These are phyloP conservation scores for Davidsoniella australis DNA, from an alignment of 2,329 filamentous ascomycete species.

Conservation along the genomic window DNA sequence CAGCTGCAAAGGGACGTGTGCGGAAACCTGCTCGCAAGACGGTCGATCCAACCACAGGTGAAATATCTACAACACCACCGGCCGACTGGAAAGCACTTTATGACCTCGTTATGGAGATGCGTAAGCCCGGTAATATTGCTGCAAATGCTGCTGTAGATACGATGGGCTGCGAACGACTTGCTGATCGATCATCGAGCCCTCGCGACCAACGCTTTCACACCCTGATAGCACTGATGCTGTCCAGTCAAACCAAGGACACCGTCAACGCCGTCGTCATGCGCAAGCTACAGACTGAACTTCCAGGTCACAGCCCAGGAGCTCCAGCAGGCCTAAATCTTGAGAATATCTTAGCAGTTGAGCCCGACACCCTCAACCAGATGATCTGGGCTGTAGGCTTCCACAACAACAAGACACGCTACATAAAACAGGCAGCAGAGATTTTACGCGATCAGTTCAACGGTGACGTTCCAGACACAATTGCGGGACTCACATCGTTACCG, in stretches of 20 bases:
- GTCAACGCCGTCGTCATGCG: constrained; percentile 73
- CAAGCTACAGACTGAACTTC: constrained; percentile 58
- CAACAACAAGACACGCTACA: constrained; percentile 76
- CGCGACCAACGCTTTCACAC: constrained; percentile 65
- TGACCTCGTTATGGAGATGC: constrained; percentile 60
- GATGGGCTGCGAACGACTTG: constrained; percentile 81
- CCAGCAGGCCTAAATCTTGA: constrained; percentile 49
- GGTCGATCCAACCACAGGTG: too few relatives aligned
- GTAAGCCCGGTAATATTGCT: constrained; percentile 33
- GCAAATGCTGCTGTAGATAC: constrained; percentile 81
- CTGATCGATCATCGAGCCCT: constrained; percentile 31
- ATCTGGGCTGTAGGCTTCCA: constrained; percentile 83
- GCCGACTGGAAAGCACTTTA: constrained; percentile 77
- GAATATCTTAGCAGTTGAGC: constrained; percentile 57
- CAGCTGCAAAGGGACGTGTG: constrained; percentile 14
- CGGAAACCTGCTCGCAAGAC: constrained; percentile 32
- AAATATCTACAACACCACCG: constrained; percentile 33
- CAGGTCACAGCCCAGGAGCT: constrained; percentile 28
- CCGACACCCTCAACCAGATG: constrained; percentile 48
- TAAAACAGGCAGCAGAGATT: constrained; percentile 59
- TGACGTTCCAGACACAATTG: constrained; percentile 67
- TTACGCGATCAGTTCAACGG: constrained; percentile 51
- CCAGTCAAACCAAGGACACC: constrained; percentile 84
- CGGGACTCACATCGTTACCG: constrained; percentile 58
- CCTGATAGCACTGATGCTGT: constrained; percentile 75